phyloP scores from a whole-genome alignment of 2,329 filamentous ascomycete genomes.

The Diaporthe longicolla region DNA sequence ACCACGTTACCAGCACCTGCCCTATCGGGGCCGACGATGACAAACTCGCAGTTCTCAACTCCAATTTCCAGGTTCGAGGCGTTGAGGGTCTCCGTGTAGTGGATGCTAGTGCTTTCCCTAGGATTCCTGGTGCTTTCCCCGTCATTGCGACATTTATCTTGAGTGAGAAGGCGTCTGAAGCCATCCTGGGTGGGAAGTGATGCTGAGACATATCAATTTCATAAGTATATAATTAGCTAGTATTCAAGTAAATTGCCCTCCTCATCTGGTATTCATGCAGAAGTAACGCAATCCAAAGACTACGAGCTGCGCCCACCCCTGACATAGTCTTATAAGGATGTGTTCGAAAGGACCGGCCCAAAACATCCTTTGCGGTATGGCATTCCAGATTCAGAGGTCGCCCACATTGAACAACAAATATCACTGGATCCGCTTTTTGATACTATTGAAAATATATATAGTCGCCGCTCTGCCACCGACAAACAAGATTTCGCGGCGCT shows the following conservation, averaged over 20 bases:
- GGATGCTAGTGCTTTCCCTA: conserved; percentile 36
- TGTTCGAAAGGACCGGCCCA: too few species aligned
- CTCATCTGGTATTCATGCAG: too few species aligned
- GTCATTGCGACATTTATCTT: conserved; percentile 18
- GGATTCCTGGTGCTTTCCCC: conserved; percentile 24
- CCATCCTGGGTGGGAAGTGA: neutral
- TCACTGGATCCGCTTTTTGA: too few species aligned
- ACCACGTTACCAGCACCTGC: conserved; percentile 29
- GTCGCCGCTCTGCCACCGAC: too few species aligned
- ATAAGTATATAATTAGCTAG: neutral
- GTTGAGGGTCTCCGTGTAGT: conserved; percentile 52
- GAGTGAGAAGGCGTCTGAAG: conserved; percentile 21
- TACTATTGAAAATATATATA: too few species aligned
- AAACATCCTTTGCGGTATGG: too few species aligned
- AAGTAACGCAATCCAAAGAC: too few species aligned
- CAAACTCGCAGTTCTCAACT: conserved; percentile 13
- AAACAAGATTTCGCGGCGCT: too few species aligned
- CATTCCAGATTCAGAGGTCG: too few species aligned
- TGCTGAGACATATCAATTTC: neutral
- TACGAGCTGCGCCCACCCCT: too few species aligned
- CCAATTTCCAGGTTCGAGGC: conserved; percentile 45
- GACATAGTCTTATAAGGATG: too few species aligned
- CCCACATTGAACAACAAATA: too few species aligned
- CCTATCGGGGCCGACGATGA: conserved; percentile 32
- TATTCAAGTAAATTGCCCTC: neutral